Percentiles rank a stretch among this genome's conserved stretches.
These are phyloP conservation scores for Neonothopanus nambi DNA, from an alignment of 1,284 basidiomycete genomes.

Conservation along the genomic window DNA sequence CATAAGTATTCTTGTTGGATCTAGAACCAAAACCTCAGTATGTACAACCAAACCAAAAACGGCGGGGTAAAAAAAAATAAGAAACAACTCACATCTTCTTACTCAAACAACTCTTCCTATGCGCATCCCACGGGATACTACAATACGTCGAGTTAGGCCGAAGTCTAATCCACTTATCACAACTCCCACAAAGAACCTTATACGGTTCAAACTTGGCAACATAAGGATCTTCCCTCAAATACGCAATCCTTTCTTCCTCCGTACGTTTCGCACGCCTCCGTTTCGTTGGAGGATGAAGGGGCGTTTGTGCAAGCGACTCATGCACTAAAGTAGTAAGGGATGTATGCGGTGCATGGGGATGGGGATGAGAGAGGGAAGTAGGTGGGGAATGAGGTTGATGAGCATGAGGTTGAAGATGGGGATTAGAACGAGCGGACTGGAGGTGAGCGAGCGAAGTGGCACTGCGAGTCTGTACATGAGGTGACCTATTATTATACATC, in stretches of 20 bases:
- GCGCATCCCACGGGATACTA: slow-evolving; percentile 83
- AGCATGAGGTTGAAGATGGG: background rate
- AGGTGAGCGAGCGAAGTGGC: background rate
- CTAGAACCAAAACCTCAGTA: slow-evolving; percentile 28
- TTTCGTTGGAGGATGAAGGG: slow-evolving; percentile 47
- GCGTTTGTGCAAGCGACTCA: slow-evolving; percentile 15
- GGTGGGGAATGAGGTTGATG: background rate
- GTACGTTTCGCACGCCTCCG: slow-evolving; percentile 74
- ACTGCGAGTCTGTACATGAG: background rate
- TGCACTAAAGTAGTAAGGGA: slow-evolving; percentile 32
- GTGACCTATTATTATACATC: too few species aligned
- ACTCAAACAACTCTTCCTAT: slow-evolving; percentile 71
- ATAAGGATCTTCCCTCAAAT: slow-evolving; percentile 70
- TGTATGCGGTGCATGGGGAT: background rate
- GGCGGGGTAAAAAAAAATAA: too few species aligned
- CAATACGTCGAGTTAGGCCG: slow-evolving; percentile 81
- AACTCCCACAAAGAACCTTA: slow-evolving; percentile 72
- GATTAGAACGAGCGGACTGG: background rate
- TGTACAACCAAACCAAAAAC: too few species aligned
- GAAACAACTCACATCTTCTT: slow-evolving; percentile 39
- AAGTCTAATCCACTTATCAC: slow-evolving; percentile 80
- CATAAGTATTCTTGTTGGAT: slow-evolving; percentile 52
- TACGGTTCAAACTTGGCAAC: slow-evolving; percentile 77
- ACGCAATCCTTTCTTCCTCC: slow-evolving; percentile 75
- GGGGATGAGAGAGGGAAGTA: slow-evolving; percentile 1